Percentiles rank a stretch among this genome's conserved stretches.
These are phyloP conservation scores for Penicillium crystallinum DNA, from an alignment of 495 filamentous ascomycete genomes.

Conservation along the genomic window DNA sequence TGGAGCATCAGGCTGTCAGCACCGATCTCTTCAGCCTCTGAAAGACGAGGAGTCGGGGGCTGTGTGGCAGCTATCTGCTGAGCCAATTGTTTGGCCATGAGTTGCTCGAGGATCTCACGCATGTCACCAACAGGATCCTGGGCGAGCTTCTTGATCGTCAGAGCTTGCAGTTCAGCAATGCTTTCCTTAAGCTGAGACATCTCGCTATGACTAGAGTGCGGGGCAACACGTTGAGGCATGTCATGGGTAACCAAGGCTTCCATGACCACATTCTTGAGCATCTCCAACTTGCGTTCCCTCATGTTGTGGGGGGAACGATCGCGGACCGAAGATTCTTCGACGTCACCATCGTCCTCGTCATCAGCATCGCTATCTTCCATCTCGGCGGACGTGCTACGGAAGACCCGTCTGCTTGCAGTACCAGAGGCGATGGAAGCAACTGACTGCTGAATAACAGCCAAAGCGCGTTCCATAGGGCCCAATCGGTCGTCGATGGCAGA, in stretches of 20 bases:
- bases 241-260: conserved; percentile 68
- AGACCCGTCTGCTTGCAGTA: conserved; percentile 32
- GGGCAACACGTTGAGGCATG: conserved; percentile 26
- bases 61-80: conserved; percentile 13
- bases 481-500: conserved; percentile 70
- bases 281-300: conserved; percentile 73
- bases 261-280: conserved; percentile 71
- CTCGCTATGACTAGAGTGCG: conserved; percentile 34
- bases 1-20: conserved; percentile 50
- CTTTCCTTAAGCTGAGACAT: conserved; percentile 51
- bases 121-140: conserved; percentile 38
- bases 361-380: conserved; percentile 83
- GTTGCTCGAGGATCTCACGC: conserved; percentile 45
- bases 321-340: conserved; percentile 35
- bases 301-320: conserved; percentile 59
- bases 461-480: conserved; percentile 69
- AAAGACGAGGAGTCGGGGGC: conserved; percentile 21
- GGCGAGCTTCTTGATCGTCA: conserved; percentile 34
- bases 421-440: conserved; percentile 48
- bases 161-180: conserved; percentile 53
- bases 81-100: conserved; percentile 35
- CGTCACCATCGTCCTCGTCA: conserved; percentile 79
- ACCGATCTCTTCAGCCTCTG: conserved; percentile 43
- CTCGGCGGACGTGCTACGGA: conserved; percentile 57
- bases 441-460: conserved; percentile 67